Evolutionary conservation across 2,329 filamentous ascomycete genomes (phyloP).

Genomic region (Plenodomus biglobosus): DNA sequence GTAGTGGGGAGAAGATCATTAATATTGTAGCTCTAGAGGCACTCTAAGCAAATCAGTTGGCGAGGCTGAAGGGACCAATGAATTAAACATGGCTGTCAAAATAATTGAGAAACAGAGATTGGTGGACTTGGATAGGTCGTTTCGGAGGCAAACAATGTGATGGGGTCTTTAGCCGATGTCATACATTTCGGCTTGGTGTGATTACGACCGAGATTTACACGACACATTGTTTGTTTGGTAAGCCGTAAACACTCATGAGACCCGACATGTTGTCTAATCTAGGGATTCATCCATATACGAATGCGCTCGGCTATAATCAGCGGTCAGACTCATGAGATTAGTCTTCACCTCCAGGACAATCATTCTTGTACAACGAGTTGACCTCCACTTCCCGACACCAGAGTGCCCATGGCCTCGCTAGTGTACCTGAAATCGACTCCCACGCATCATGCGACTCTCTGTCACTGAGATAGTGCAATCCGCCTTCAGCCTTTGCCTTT

Average conservation of each 20-base stretch:
- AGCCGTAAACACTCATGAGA: background rate
- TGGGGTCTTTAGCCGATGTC: background rate
- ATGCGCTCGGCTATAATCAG: too few species aligned
- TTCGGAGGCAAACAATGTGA: background rate
- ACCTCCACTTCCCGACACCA: constrained; percentile 49
- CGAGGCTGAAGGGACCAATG: background rate
- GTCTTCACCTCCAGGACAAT: constrained; percentile 38
- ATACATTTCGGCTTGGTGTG: background rate
- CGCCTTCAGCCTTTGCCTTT: constrained; percentile 46
- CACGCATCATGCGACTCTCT: constrained; percentile 47
- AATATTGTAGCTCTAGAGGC: constrained; percentile 11
- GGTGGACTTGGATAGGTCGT: background rate
- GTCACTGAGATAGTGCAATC: constrained; percentile 48
- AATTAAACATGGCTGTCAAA: background rate
- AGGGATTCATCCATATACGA: too few species aligned
- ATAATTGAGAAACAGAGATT: background rate
- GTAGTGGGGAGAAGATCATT: constrained; percentile 34
- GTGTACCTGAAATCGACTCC: constrained; percentile 38
- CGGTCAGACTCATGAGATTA: constrained; percentile 8
- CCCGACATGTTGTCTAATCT: too few species aligned
- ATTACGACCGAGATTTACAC: background rate
- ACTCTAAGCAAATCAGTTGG: constrained; percentile 29
- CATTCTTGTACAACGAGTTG: constrained; percentile 46
- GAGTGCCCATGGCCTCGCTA: constrained; percentile 47
- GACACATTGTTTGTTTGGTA: background rate